phyloP scores from a whole-genome alignment of 2,329 filamentous ascomycete genomes.

The Talaromyces rugulosus region DNA sequence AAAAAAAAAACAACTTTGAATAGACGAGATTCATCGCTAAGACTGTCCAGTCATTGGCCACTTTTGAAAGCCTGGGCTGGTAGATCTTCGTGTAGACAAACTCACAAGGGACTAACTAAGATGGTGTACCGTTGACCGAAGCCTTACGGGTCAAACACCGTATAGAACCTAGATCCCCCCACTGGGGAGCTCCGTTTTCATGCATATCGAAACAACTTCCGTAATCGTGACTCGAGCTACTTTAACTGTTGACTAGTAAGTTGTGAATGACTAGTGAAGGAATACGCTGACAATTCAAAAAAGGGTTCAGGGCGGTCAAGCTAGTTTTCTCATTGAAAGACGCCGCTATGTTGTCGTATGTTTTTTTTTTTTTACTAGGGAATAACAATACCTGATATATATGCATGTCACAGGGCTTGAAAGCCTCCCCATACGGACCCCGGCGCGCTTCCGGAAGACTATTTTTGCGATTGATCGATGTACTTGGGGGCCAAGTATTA shows the following conservation, averaged over 20 bases:
- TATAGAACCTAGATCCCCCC: neutral
- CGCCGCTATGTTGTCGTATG: too few relatives aligned
- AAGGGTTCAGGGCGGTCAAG: neutral
- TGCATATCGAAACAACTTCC: neutral
- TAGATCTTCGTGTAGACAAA: neutral
- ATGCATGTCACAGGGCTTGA: neutral
- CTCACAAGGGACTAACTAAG: too few relatives aligned
- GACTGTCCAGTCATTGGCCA: neutral
- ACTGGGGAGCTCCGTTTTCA: neutral
- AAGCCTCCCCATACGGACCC: too few relatives aligned
- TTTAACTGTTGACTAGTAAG: neutral
- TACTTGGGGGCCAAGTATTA: neutral
- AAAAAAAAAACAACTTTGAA: neutral
- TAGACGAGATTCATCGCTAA: neutral
- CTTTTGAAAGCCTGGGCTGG: neutral
- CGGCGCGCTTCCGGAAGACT: neutral
- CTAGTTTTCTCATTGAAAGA: neutral
- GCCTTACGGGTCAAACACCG: neutral
- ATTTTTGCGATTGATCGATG: neutral
- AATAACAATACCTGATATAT: neutral
- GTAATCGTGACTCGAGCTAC: neutral
- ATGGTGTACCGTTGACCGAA: neutral
- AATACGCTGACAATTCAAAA: neutral
- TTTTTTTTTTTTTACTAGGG: neutral
- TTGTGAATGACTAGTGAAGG: neutral